These are phyloP conservation scores for Fusarium chuoi DNA, from an alignment of 2,329 filamentous ascomycete species.

Conservation along the genomic window DNA sequence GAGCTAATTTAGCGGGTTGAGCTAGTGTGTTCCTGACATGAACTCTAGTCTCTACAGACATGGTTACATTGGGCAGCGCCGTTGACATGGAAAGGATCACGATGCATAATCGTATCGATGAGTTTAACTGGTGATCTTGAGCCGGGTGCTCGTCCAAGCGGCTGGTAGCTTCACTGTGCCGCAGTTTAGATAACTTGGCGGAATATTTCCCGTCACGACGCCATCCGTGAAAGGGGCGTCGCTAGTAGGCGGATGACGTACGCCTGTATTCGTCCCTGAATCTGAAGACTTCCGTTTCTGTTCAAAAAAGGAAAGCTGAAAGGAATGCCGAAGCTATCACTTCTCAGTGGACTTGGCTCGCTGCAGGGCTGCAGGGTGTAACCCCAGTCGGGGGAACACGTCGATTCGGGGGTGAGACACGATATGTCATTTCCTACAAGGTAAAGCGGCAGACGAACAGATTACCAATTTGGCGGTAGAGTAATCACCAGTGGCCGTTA, in stretches of 20 bases:
- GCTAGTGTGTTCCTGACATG: constrained; percentile 3
- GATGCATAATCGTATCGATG: neutral
- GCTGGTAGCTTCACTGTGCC: neutral
- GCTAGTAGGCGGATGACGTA: neutral
- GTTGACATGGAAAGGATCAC: neutral
- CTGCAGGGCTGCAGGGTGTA: neutral
- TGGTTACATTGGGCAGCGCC: neutral
- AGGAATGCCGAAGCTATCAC: neutral
- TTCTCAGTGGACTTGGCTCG: neutral
- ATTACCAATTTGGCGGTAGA: neutral
- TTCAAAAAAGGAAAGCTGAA: neutral
- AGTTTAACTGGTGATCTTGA: neutral
- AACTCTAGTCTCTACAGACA: neutral
- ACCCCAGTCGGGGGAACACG: neutral
- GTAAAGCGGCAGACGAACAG: neutral
- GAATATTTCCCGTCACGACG: neutral
- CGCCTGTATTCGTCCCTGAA: neutral
- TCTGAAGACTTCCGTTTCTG: neutral
- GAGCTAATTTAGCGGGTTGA: neutral
- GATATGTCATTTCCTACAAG: neutral
- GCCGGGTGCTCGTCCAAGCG: neutral
- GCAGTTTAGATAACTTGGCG: neutral
- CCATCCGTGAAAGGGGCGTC: neutral
- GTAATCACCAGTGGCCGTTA: neutral
- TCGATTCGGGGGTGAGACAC: neutral